A percentile compares a stretch with the other conserved stretches of the same genome.
Evolutionary conservation across 441 rosid genomes (phyloP).

Genomic region (Mallotus japonicus): DNA sequence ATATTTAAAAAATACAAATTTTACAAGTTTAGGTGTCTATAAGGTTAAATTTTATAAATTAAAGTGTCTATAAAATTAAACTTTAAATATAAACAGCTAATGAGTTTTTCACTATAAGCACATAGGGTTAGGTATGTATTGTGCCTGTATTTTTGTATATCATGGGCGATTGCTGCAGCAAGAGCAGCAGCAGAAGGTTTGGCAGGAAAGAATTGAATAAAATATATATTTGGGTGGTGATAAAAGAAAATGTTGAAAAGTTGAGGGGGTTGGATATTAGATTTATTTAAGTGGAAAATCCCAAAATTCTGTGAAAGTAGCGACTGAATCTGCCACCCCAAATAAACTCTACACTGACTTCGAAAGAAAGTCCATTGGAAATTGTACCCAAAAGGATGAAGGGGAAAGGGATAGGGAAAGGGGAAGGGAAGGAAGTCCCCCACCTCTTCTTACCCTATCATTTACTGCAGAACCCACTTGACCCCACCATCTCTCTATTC

Average conservation of each 20-base stretch:
- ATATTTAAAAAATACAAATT: no score
- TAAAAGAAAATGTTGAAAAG: background rate
- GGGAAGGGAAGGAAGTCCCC: slow-evolving; percentile 13
- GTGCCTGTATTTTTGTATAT: no score
- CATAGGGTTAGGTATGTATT: no score
- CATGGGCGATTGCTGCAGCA: no score
- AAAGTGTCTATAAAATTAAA: no score
- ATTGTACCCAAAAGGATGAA: background rate
- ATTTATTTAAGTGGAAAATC: slow-evolving; percentile 11
- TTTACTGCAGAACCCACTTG: slow-evolving; percentile 12
- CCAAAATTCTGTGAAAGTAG: slow-evolving; percentile 15
- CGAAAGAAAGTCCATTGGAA: background rate
- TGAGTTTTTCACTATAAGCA: no score
- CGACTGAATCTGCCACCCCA: slow-evolving; percentile 7
- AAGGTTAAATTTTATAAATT: no score
- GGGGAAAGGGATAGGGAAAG: no score
- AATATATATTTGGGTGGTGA: background rate
- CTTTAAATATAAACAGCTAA: no score
- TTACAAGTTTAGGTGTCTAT: no score
- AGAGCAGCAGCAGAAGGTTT: no score
- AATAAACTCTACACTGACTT: slow-evolving; percentile 20
- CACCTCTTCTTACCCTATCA: slow-evolving; percentile 4
- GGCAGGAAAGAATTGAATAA: no score
- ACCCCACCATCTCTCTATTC: background rate
- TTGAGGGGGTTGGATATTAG: background rate